Base-by-base conservation (phyloP, 495 filamentous ascomycete species). In the Lophium mytilinum region DNA sequence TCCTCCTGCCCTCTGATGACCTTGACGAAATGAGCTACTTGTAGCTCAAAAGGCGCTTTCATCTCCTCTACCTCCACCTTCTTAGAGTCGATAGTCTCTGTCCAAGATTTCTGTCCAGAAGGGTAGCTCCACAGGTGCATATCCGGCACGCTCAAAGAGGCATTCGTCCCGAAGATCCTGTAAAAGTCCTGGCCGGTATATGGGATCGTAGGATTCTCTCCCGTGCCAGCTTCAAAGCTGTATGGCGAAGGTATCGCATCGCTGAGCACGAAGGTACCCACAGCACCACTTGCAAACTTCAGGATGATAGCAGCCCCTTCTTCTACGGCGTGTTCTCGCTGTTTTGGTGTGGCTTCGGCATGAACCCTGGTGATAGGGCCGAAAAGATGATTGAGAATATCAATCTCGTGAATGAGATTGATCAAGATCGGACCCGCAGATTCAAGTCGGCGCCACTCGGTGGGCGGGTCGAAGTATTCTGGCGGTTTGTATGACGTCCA, bases 321-420 rank as follows among this genome's bases (percentile, higher is more conserved):
- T 56, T 83, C 80, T 0, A 77, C 80, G 4, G 72, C 69, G 59
- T 78, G 73, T 0, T 64, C 53, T 0, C 80, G 72, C 49, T 76
- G 73, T 1, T 73, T 71, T 3, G 58, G n/a, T 0, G 72, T 76
- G 17, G 63, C 51, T 61, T 83, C 76, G 0, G 79, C 82, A 47
- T 76, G 72, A 0, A 83, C 73, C 1, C 75, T 68, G 5, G 69
- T 60, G 37, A 83, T 78, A 0, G 79, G 73, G 0, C 82, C 82
- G 41, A 83, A 73, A 6, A 84, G 65, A 65, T 79, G 76, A 46
- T 83, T 80, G 57, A 84, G 69, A 3, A 79, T 66, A 59, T 84
- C 82, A 41, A 83, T 70, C 48, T 84, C 82, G 60, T 83, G 81
- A 30, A 83, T 73, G 17, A 83, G 68, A 62, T 84, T 83, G 50